phyloP scores from a whole-genome alignment of 2,329 filamentous ascomycete species.

The Fusarium ambrosium region DNA sequence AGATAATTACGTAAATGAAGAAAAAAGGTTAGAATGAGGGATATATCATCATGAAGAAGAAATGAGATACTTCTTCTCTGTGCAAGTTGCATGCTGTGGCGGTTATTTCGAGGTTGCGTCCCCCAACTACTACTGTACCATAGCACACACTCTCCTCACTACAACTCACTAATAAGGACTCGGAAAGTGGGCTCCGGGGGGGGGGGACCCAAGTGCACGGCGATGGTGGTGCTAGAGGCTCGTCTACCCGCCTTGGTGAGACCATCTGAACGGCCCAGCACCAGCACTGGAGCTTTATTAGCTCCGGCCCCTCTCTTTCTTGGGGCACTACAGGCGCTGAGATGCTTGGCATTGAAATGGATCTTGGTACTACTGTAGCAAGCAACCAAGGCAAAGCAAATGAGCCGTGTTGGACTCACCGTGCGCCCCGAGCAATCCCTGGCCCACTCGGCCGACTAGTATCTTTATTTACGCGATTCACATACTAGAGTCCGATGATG shows the following conservation, averaged over 20 bases:
- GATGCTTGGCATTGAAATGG: slow-evolving; percentile 23
- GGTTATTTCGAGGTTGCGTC: slow-evolving; percentile 22
- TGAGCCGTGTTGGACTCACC: slow-evolving; percentile 12
- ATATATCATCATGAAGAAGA: slow-evolving; percentile 26
- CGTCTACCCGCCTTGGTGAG: slow-evolving; percentile 25
- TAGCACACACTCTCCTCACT: slow-evolving; percentile 22
- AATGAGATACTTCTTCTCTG: slow-evolving; percentile 23
- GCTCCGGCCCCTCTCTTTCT: background rate
- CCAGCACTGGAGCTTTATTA: slow-evolving; percentile 8
- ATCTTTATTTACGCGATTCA: slow-evolving; percentile 27
- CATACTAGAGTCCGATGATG: slow-evolving; percentile 39
- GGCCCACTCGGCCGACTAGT: slow-evolving; percentile 28
- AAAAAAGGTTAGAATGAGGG: slow-evolving; percentile 38
- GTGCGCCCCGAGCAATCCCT: slow-evolving; percentile 27
- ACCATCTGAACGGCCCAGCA: slow-evolving; percentile 9
- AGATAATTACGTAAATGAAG: slow-evolving; percentile 39
- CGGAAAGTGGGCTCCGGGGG: slow-evolving; percentile 32
- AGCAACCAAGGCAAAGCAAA: slow-evolving; percentile 4
- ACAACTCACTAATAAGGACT: slow-evolving; percentile 4
- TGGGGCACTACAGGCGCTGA: background rate
- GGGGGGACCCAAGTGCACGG: background rate
- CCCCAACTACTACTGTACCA: slow-evolving; percentile 7
- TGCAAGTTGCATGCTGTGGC: slow-evolving; percentile 29
- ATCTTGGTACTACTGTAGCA: background rate
- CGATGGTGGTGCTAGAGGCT: slow-evolving; percentile 27